Evolutionary conservation across 139 green algal species (phyloP).

Genomic region (Trebouxia sp.): DNA sequence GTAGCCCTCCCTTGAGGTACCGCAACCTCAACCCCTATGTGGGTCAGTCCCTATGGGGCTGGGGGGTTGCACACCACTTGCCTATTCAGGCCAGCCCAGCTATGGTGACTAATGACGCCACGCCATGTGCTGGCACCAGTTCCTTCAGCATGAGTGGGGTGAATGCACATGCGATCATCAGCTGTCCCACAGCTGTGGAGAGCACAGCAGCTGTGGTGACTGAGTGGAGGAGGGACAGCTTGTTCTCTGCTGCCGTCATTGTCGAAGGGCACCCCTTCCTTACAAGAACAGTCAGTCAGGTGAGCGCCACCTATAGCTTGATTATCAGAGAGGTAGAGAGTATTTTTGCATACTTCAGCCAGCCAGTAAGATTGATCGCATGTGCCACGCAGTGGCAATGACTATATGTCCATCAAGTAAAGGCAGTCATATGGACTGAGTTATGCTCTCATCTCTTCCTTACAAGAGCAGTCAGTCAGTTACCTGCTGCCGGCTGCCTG

Average conservation of each 20-base stretch:
- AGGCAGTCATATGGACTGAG: too few relatives aligned
- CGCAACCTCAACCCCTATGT: constrained; percentile 77
- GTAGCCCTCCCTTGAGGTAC: constrained; percentile 62
- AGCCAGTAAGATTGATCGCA: too few relatives aligned
- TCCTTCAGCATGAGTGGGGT: constrained; percentile 78
- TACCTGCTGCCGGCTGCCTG: too few relatives aligned
- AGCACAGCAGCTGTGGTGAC: background rate
- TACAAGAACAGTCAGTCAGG: background rate
- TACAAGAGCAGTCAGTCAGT: too few relatives aligned
- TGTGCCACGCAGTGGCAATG: too few relatives aligned
- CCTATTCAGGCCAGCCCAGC: constrained; percentile 24
- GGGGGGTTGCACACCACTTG: constrained; percentile 33
- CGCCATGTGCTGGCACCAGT: constrained; percentile 54
- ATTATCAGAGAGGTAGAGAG: too few relatives aligned
- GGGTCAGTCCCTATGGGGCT: constrained; percentile 44
- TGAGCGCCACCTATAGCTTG: background rate
- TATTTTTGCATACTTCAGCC: too few relatives aligned
- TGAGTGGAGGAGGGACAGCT: background rate
- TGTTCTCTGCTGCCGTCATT: constrained; percentile 3
- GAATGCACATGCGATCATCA: constrained; percentile 66
- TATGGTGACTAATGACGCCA: background rate
- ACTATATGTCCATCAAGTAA: too few relatives aligned
- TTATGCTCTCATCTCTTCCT: too few relatives aligned
- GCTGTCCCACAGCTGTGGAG: constrained; percentile 20
- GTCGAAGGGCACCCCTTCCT: background rate